Percentiles rank a stretch among this genome's conserved stretches.
These are phyloP conservation scores for Macroventuria anomochaeta DNA, from an alignment of 2,329 filamentous ascomycete genomes.

Conservation along the genomic window DNA sequence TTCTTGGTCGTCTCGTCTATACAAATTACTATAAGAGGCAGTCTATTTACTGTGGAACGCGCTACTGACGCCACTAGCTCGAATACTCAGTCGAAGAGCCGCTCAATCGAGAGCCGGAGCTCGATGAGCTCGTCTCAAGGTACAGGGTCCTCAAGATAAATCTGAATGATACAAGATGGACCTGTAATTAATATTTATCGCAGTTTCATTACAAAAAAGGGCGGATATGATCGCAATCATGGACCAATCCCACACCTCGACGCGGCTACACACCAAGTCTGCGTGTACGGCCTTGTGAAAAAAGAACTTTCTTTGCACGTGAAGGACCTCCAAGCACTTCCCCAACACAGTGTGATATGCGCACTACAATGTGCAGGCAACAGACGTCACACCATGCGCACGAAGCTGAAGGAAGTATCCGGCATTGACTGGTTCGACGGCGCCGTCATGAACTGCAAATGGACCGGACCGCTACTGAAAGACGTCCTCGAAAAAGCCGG, in stretches of 20 bases:
- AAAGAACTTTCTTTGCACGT: conserved; percentile 55
- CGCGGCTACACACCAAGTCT: conserved; percentile 51
- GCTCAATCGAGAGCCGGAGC: conserved; percentile 57
- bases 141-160: conserved; percentile 11
- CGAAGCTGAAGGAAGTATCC: conserved; percentile 63
- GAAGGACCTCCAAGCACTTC: conserved; percentile 55
- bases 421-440: conserved; percentile 68
- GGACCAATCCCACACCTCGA: conserved; percentile 59
- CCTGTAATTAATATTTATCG: neutral
- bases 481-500: conserved; percentile 60
- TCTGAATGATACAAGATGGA: neutral
- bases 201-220: conserved; percentile 57
- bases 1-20: conserved; percentile 6
- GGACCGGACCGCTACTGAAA: conserved; percentile 58
- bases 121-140: conserved; percentile 55
- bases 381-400: conserved; percentile 66
- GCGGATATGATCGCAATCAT: conserved; percentile 66
- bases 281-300: conserved; percentile 58
- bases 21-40: conserved; percentile 26
- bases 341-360: conserved; percentile 63
- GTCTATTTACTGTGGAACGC: conserved; percentile 17
- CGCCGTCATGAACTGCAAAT: conserved; percentile 66
- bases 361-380: conserved; percentile 68
- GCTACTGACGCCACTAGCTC: conserved; percentile 35
- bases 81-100: conserved; percentile 55